Base-by-base conservation (phyloP, 331 rosid species). In the Arachis monticola region DNA sequence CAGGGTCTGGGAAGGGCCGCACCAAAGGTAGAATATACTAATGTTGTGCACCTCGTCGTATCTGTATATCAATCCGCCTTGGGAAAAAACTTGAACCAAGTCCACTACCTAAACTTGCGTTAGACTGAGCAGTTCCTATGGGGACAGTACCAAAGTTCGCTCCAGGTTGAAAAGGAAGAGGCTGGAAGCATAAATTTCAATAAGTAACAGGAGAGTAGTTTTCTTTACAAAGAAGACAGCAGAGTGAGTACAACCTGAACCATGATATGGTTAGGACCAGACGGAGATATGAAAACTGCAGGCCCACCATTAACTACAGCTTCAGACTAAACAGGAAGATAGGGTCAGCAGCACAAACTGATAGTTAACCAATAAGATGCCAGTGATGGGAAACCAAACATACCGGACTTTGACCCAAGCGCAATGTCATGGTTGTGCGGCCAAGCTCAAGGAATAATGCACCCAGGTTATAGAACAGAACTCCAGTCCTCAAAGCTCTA, bases 251-350 rank as follows among this genome's bases (percentile, higher is more conserved):
- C 75, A 78, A 84, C 97, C 99, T 92, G 98, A 87, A 95, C 99
- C 99, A 92, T 90, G 76, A 95, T 92, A 60, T 92, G 97, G 81
- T 92, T 95, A 77, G 99, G 99, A 80, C 93, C 90, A 64, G 89
- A 69, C 62, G 91, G 92, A 57, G 97, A 90, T 87, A 95, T 85
- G 85, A 87, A 95, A 82, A 92, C 97, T 70, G 99, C 98, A 56
- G 98, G 99, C 51, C 99, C 99, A 30, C 94, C 92, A 80, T 92
- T 95, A 79, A 93, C 98, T 60, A 92, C 93, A 1, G 98, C 99
- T 72, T 92, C 98, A 40, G 97, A 82, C 99, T 95, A 90, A 82
- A 67, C n/a, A 40, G 48, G 10, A 79, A 40, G 45, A 8, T 77
- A 44, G 52, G 59, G 69, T 79, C 13, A 86, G 82, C 30, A 76